Conservation (phyloP, 78 protist species). For the Dictyostelium purpureum region DNA sequence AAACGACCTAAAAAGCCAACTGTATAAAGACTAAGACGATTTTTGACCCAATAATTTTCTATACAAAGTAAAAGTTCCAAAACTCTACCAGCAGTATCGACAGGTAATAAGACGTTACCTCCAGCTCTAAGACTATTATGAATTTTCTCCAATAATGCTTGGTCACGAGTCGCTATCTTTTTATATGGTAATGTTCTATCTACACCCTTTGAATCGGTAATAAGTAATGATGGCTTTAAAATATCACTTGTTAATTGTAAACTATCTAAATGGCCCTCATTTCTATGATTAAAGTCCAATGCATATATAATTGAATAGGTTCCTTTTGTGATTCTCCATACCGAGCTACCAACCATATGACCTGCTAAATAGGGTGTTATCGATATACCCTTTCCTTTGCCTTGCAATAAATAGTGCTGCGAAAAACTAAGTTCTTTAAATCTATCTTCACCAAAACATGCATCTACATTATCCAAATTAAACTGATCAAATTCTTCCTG, state of each 20-base stretch:
- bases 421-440: constrained; percentile 80
- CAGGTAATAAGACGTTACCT: constrained; percentile 90
- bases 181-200: constrained; percentile 8
- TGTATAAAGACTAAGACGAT: constrained; percentile 27
- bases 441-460: constrained; percentile 68
- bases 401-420: constrained; percentile 52
- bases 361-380: constrained; percentile 83
- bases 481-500: constrained; percentile 69
- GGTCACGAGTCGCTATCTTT: constrained; percentile 47
- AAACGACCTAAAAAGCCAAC: constrained; percentile 58
- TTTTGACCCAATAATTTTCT: constrained; percentile 78
- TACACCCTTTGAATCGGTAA: constrained; percentile 84
- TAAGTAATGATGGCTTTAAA: constrained; percentile 87
- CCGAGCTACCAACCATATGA: constrained; percentile 93
- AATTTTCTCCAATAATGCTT: constrained; percentile 15
- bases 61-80: constrained; percentile 81
- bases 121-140: constrained; percentile 69
- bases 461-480: constrained; percentile 86
- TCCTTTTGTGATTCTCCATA: constrained; percentile 93
- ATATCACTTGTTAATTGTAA: constrained; percentile 60
- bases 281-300: constrained; percentile 87
- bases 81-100: constrained; percentile 87
- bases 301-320: constrained; percentile 94
- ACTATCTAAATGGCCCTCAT: constrained; percentile 88
- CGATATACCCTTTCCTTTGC: constrained; percentile 36